Base-by-base conservation (phyloP, 129 eudicot genomes). In the Calendula officinalis region DNA sequence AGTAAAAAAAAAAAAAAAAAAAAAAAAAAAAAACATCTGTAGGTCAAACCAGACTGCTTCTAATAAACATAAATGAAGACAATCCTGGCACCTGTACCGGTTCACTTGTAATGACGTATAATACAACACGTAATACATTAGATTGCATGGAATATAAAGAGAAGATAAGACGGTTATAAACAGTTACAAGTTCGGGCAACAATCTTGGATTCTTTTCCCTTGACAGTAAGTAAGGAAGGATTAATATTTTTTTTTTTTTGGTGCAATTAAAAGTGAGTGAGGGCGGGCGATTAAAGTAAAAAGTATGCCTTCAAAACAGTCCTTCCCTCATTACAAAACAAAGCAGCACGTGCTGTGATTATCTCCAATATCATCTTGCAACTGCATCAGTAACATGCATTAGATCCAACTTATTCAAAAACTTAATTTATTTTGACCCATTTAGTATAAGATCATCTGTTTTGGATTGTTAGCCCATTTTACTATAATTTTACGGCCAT, bases 301-400 rank as follows among this genome's bases (percentile, higher is more conserved):
- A 27, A 22, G 35, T 46, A 44, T 54, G 71, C 77, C 77, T 73
- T 65, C 58, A 64, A 73, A 73, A 73, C 46, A 32, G 71, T 17
- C 48, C 49, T 22, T 1, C 50, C 48, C 65, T 37, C n/a, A 42
- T 56, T 56, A 56, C 30, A 22, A 22, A 2, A 59, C 47, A 22
- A 22, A 17, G 71, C 66, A 64, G 72, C 66, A 35, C 12, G 30
- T 73, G 67, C 54, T 56, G 60, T 46, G 66, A 45, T 56, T 64
- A 35, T 37, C 55, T 56, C 71, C 77, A 64, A 73, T 58, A 65
- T 50, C 54, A 46, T 56, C 60, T 56, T 34, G 5, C 37, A 8
- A 37, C 78, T 73, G 45, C 60, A 73, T n/a, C n/a, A n/a, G n/a
- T n/a, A n/a, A n/a, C n/a, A n/a, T n/a, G n/a, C n/a, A n/a, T n/a